These are phyloP conservation scores for Boletus sensibilis DNA, from an alignment of 768 basidiomycete genomes.

Conservation along the genomic window DNA sequence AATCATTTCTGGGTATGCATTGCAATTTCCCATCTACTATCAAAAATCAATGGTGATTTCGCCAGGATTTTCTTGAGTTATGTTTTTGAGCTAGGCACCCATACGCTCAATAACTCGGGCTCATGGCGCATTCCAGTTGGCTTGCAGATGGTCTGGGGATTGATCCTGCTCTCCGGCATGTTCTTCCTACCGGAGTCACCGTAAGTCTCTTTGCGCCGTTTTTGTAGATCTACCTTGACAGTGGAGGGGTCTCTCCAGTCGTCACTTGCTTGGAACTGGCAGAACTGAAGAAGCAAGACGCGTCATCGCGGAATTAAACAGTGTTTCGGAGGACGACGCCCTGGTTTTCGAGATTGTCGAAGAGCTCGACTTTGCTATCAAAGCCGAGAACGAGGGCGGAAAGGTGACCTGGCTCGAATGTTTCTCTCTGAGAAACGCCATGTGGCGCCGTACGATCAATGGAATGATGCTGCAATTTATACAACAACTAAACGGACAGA, in stretches of 20 bases:
- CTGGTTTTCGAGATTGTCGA: slow-evolving; percentile 59
- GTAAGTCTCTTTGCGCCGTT: slow-evolving; percentile 36
- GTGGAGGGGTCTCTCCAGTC: slow-evolving; percentile 37
- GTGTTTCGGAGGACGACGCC: slow-evolving; percentile 55
- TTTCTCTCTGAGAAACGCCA: slow-evolving; percentile 63
- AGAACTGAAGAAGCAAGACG: slow-evolving; percentile 52
- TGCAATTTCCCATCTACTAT: neutral
- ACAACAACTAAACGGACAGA: slow-evolving; percentile 79
- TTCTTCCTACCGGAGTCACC: slow-evolving; percentile 80
- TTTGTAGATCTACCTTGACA: neutral
- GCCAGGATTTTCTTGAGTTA: slow-evolving; percentile 71
- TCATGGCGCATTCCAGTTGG: slow-evolving; percentile 79
- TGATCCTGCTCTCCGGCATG: slow-evolving; percentile 64
- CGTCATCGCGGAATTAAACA: slow-evolving; percentile 67
- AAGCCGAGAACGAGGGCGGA: slow-evolving; percentile 75
- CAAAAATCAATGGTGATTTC: neutral
- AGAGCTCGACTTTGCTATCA: slow-evolving; percentile 65
- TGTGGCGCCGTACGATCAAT: slow-evolving; percentile 74
- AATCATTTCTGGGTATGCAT: slow-evolving; percentile 63
- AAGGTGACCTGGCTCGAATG: slow-evolving; percentile 79
- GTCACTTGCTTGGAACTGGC: slow-evolving; percentile 64
- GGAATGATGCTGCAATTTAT: slow-evolving; percentile 86
- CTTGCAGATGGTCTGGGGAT: slow-evolving; percentile 68
- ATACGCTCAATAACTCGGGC: slow-evolving; percentile 51
- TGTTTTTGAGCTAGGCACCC: slow-evolving; percentile 66